Evolutionary conservation across 2,329 filamentous ascomycete genomes (phyloP).

Genomic region (Didymella exigua): DNA sequence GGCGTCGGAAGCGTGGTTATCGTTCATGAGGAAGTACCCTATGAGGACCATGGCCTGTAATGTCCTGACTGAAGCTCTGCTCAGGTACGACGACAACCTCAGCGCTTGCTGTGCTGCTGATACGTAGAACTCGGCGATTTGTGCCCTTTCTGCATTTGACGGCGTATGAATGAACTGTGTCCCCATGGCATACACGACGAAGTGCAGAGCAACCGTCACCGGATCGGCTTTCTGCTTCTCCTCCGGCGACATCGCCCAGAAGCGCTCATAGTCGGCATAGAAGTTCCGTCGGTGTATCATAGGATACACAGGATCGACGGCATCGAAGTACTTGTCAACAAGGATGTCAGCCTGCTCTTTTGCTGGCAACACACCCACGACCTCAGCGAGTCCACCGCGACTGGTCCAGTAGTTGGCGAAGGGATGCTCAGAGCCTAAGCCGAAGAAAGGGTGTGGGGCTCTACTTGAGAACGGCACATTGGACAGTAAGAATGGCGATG

Average conservation of each 20-base stretch:
- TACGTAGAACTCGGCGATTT: slow-evolving; percentile 81
- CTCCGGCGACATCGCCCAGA: slow-evolving; percentile 67
- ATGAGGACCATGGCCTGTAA: slow-evolving; percentile 84
- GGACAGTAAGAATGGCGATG: slow-evolving; percentile 65
- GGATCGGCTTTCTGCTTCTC: slow-evolving; percentile 69
- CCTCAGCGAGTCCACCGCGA: slow-evolving; percentile 74
- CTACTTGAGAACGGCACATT: slow-evolving; percentile 74
- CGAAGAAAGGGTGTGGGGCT: slow-evolving; percentile 77
- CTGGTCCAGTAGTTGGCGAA: slow-evolving; percentile 88
- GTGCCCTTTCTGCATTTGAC: slow-evolving; percentile 67
- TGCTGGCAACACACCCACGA: slow-evolving; percentile 75
- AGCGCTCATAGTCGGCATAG: slow-evolving; percentile 77
- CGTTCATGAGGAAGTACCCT: slow-evolving; percentile 83
- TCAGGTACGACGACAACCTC: slow-evolving; percentile 76
- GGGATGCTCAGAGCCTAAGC: slow-evolving; percentile 77
- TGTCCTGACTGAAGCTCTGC: slow-evolving; percentile 72
- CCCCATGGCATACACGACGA: slow-evolving; percentile 77
- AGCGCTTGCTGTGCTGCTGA: slow-evolving; percentile 80
- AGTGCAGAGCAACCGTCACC: slow-evolving; percentile 73
- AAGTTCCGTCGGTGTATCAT: slow-evolving; percentile 79
- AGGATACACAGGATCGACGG: slow-evolving; percentile 80
- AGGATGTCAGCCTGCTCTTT: slow-evolving; percentile 78
- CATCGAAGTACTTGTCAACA: slow-evolving; percentile 59
- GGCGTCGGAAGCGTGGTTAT: slow-evolving; percentile 81
- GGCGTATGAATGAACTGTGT: slow-evolving; percentile 73